Evolutionary conservation across 2,329 filamentous ascomycete species (phyloP).

Genomic region (Stylonectria norvegica): DNA sequence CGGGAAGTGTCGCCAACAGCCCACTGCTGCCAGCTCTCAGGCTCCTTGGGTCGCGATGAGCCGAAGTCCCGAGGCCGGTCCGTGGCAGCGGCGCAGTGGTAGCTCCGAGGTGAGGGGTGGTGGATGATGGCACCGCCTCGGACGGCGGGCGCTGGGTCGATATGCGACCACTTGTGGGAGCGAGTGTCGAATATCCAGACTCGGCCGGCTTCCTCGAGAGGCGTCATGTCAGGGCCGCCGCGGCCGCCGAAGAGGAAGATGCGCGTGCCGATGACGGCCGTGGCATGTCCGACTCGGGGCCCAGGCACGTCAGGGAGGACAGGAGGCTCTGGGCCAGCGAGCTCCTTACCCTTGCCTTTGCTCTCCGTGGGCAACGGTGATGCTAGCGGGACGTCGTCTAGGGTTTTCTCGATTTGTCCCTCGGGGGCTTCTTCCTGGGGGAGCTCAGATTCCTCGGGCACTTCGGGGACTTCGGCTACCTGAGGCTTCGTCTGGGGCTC

Average conservation of each 20-base stretch:
- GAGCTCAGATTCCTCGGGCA: constrained; percentile 12
- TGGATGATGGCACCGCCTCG: constrained; percentile 39
- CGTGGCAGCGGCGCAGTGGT: constrained; percentile 61
- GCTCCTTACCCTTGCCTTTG: constrained; percentile 41
- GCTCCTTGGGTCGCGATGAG: constrained; percentile 31
- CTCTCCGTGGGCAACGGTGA: constrained; percentile 21
- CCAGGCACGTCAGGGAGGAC: constrained; percentile 51
- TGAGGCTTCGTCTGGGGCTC: constrained; percentile 8
- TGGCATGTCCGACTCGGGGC: constrained; percentile 70
- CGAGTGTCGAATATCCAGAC: constrained; percentile 74
- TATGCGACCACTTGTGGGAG: constrained; percentile 59
- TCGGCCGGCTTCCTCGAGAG: constrained; percentile 69
- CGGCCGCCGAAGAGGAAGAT: constrained; percentile 83
- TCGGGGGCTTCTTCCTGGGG: constrained; percentile 13
- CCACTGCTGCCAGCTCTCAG: constrained; percentile 53
- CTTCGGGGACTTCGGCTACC: constrained; percentile 9
- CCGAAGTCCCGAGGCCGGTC: constrained; percentile 54
- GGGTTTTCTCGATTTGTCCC: constrained; percentile 30
- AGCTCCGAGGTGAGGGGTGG: constrained; percentile 64
- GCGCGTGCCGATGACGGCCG: constrained; percentile 62
- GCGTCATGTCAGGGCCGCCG: constrained; percentile 63
- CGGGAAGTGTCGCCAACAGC: constrained; percentile 52
- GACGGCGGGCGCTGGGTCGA: constrained; percentile 53
- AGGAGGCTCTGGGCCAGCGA: constrained; percentile 24
- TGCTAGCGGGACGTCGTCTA: constrained; percentile 42